Conservation (phyloP, 768 basidiomycete species). For the Kondoa malvinella region DNA sequence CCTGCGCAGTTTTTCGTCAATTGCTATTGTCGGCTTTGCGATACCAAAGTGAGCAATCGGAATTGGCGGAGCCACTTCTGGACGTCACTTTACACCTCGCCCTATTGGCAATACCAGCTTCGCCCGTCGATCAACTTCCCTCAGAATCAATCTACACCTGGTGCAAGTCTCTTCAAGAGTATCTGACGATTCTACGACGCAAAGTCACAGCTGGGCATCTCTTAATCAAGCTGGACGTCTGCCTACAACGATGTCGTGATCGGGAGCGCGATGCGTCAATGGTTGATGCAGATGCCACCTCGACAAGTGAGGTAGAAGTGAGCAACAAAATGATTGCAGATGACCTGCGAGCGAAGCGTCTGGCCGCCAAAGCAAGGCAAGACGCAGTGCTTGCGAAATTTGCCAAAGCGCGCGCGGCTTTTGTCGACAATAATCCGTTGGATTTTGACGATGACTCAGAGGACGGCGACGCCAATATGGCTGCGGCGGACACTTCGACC, state of each 20-base stretch:
- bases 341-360: conserved; percentile 52
- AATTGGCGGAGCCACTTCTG: not conserved
- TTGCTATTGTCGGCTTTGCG: not conserved
- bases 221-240: not conserved
- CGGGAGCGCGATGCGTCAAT: too few species aligned
- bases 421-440: conserved; percentile 51
- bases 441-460: conserved; percentile 42
- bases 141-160: not conserved
- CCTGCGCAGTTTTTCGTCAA: not conserved
- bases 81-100: not conserved
- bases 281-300: not conserved
- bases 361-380: conserved; percentile 74
- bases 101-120: not conserved
- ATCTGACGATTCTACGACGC: not conserved
- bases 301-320: not conserved
- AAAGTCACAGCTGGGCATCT: not conserved
- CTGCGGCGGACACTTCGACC: conserved; percentile 36
- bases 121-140: too few species aligned
- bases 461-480: conserved; percentile 37
- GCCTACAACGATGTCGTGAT: not conserved
- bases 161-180: not conserved
- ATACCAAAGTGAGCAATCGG: not conserved
- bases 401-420: conserved; percentile 76
- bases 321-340: conserved; percentile 21
- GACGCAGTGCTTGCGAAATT: conserved; percentile 90